Base-by-base conservation (phyloP, 106 monocot species). In the Dendrobium officinale region DNA sequence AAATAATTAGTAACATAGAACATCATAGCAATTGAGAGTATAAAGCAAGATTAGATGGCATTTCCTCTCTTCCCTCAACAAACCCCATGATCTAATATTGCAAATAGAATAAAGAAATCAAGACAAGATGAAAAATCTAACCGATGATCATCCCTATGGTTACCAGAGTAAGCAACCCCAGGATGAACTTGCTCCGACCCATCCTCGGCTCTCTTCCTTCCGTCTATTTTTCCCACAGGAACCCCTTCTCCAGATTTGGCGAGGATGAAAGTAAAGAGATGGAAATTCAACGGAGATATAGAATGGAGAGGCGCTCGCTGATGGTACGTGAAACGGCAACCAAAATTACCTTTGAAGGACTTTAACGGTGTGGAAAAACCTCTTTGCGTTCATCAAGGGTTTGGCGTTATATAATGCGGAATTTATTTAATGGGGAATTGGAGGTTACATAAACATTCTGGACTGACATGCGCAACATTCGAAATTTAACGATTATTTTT, bases 81-180 rank as follows among this genome's bases (percentile, higher is more conserved):
- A 61, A 61, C 22, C 19, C 22, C 5, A 61, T 61, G 61, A n/a
- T 22, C 61, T 61, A 61, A 61, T 22, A 22, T n/a, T 61, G 61
- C 61, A 27, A 70, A 70, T 37, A n/a, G 33, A 70, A 31, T 37
- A 70, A 70, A 70, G 20, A 70, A 74, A 43, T 42, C 74, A 6
- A 42, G 13, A 43, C 42, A 43, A 74, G 33, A 74, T 16, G 7
- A 31, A 17, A 43, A 4, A 81, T 77, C 33, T 29, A 61, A 89
- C 89, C 89, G 45, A 85, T 86, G 31, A 89, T 86, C 89, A 86
- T 84, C 24, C 84, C 89, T 67, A 89, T 26, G 79, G 89, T 86
- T 77, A 89, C 84, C 75, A 89, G 80, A 26, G 86, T 82, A 73
- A 89, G 86, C 40, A 89, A 79, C 13, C 82, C 84, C 26, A 89